phyloP scores from a whole-genome alignment of 495 filamentous ascomycete genomes.

The Aspergillus conjunctus region DNA sequence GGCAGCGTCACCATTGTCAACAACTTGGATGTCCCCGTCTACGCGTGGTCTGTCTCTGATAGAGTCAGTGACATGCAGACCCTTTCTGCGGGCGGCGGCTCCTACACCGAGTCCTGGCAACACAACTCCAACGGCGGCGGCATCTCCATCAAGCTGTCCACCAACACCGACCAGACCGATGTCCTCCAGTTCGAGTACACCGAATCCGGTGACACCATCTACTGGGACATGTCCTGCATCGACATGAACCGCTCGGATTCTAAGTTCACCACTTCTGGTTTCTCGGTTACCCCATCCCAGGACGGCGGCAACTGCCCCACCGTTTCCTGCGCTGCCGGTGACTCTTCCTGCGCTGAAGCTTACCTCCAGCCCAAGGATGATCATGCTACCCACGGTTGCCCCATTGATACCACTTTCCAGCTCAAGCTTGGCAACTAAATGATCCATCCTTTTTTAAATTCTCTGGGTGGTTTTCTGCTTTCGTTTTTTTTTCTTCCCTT shows the following conservation, averaged over 20 bases:
- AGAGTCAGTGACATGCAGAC: conserved; percentile 42
- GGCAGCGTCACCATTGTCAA: conserved; percentile 43
- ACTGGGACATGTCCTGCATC: conserved; percentile 51
- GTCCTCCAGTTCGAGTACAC: conserved; percentile 56
- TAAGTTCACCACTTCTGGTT: conserved; percentile 46
- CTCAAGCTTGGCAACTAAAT: conserved; percentile 41
- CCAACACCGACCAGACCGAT: conserved; percentile 31
- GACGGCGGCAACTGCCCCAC: conserved; percentile 33
- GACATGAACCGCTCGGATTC: conserved; percentile 39
- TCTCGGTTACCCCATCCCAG: conserved; percentile 39
- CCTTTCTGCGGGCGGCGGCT: conserved; percentile 39
- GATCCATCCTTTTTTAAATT: conserved; percentile 3
- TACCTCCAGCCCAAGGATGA: conserved; percentile 48
- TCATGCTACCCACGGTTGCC: conserved; percentile 51
- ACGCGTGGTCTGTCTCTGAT: conserved; percentile 47
- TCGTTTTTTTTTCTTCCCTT: conserved; percentile 4
- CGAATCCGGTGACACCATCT: conserved; percentile 39
- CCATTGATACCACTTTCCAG: conserved; percentile 43
- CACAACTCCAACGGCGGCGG: conserved; percentile 48
- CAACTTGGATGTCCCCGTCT: conserved; percentile 41
- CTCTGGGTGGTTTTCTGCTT: background rate
- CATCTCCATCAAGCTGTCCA: conserved; percentile 52
- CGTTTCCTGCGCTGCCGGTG: conserved; percentile 44
- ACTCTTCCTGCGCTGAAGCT: conserved; percentile 41
- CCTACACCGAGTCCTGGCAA: conserved; percentile 39